These are phyloP conservation scores for Tylopilus sp. DNA, from an alignment of 768 basidiomycete species.

Conservation along the genomic window DNA sequence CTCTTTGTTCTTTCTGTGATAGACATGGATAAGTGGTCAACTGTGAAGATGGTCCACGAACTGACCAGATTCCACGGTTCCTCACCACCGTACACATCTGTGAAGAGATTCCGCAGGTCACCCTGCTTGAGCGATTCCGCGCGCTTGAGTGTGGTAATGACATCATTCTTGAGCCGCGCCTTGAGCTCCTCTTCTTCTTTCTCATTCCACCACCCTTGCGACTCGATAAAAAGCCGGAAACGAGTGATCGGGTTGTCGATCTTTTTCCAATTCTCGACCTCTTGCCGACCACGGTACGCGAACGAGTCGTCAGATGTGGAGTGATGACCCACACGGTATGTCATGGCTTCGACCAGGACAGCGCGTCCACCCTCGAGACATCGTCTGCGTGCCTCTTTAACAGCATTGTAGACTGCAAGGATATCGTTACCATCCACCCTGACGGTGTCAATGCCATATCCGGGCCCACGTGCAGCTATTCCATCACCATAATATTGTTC, in stretches of 20 bases:
- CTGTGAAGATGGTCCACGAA: constrained; percentile 6
- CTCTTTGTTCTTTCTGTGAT: constrained; percentile 73
- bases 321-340: constrained; percentile 92
- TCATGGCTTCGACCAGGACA: constrained; percentile 87
- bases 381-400: constrained; percentile 64
- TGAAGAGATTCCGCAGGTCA: constrained; percentile 78
- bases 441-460: constrained; percentile 86
- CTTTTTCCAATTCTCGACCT: constrained; percentile 89
- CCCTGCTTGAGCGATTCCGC: constrained; percentile 69
- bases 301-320: constrained; percentile 95
- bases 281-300: constrained; percentile 84
- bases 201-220: constrained; percentile 79
- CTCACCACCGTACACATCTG: constrained; percentile 83
- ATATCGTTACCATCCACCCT: constrained; percentile 94
- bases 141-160: constrained; percentile 73
- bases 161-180: constrained; percentile 62
- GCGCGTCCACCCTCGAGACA: constrained; percentile 79
- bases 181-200: constrained; percentile 72
- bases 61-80: constrained; percentile 82
- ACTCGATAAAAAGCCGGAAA: constrained; percentile 83
- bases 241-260: constrained; percentile 87
- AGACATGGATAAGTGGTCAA: not conserved
- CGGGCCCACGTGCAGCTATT: constrained; percentile 87
- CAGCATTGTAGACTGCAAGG: constrained; percentile 74
- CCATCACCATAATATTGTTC: constrained; percentile 94